Percentiles rank a stretch among this genome's conserved stretches.
Conservation (phyloP, 1,284 basidiomycete genomes). For the Heterobasidion parviporum region DNA sequence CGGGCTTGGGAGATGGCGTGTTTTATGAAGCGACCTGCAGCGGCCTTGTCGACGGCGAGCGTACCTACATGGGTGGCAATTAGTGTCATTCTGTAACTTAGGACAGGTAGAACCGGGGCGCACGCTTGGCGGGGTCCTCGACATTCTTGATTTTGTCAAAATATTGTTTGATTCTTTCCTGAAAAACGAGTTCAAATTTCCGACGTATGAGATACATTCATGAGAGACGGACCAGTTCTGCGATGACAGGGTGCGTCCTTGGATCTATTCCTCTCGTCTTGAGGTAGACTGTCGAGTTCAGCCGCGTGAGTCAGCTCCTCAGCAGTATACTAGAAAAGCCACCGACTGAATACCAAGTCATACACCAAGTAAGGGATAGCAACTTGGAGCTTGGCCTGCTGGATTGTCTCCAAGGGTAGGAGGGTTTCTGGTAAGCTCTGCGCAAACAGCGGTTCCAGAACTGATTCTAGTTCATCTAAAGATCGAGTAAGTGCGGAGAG, state of each 20-base stretch:
- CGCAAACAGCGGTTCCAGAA: slow-evolving; percentile 54
- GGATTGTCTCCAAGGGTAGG: slow-evolving; percentile 57
- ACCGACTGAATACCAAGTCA: slow-evolving; percentile 74
- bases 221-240: slow-evolving; percentile 50
- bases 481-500: slow-evolving; percentile 44
- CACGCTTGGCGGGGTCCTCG: slow-evolving; percentile 58
- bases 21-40: slow-evolving; percentile 75
- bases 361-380: slow-evolving; percentile 72
- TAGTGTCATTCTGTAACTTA: not conserved
- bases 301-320: too few relatives aligned
- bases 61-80: slow-evolving; percentile 27
- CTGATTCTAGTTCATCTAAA: slow-evolving; percentile 57
- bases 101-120: slow-evolving; percentile 14
- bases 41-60: slow-evolving; percentile 58
- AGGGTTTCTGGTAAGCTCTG: slow-evolving; percentile 60
- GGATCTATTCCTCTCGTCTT: slow-evolving; percentile 73
- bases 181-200: not conserved
- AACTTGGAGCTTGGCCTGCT: slow-evolving; percentile 73
- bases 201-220: not conserved
- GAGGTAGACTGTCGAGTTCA: slow-evolving; percentile 51
- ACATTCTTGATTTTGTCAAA: slow-evolving; percentile 74
- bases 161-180: slow-evolving; percentile 72
- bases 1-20: slow-evolving; percentile 60
- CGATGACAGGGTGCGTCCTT: slow-evolving; percentile 63
- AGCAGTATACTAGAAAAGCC: not conserved